Base-by-base conservation (phyloP, 768 basidiomycete species). In the Hypsizygus marmoreus region DNA sequence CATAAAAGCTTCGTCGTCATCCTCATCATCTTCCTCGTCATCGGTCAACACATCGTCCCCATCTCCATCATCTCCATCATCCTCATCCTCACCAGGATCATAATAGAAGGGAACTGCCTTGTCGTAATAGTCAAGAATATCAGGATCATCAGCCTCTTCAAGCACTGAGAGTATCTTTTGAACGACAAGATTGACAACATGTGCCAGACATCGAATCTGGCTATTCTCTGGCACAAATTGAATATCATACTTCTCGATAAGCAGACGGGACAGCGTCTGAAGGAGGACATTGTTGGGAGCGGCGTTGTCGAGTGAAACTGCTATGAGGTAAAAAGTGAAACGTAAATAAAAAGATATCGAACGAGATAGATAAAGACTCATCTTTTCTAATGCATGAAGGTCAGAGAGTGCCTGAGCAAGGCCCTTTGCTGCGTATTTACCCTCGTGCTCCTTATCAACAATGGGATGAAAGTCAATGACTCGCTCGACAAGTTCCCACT, bases 121-220 rank as follows among this genome's bases (percentile, higher is more conserved):
- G 34, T 36, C 16, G 41, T 63, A 53, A 7, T 47, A 39, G 25
- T 47, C 30, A 13, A 39, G 6, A 4, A 20, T 19, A 13, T 40
- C 45, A 19, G 45, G 45, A 22, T 47, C 28, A 7, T 47, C 37
- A 19, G 45, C 45, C 31, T 47, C 37, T 29, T 25, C 26, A 17
- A 47, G 36, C 3, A 13, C 35, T 6, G 29, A 25, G 22, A 47
- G 45, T 4, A 47, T 40, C 2, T 30, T 33, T 31, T 47, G 70
- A 7, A 69, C 66, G 6, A 68, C 60, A 16, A 72, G 62, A 35
- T 71, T 71, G 31, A 68, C 54, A 16, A 68, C 62, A 41, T 71
- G 69, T 1, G 56, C 54, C 1, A 68, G 44, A 40, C 69, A 71
- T 2, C 57, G 64, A 14, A 70, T 65, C 17, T 70, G 70, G n/a